Evolutionary conservation across 148 eudicot genomes (phyloP), one percentile per base, ranked within the genome.

Genomic region (Rhododendron simsii): DNA sequence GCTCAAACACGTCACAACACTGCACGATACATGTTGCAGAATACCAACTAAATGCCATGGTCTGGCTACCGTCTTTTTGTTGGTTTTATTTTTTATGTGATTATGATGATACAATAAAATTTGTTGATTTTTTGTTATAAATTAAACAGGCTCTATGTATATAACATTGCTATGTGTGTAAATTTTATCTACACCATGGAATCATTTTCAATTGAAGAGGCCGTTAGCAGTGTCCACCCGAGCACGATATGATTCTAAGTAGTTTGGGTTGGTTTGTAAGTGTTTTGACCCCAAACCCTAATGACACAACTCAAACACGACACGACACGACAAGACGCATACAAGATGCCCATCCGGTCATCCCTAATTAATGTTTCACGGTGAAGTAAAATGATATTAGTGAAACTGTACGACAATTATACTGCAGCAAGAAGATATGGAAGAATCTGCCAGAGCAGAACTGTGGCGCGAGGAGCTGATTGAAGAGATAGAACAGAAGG

Each of bases 401-500:
- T 78, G 41, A 51, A 28, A 14, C 20, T 59, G 50, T 4, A 41
- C n/a, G 28, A 59, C 78, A 13, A 53, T 18, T 37, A 6, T 61
- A 67, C 69, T 78, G 83, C 89, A 95, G 98, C 98, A 95, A 95
- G 98, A 95, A 84, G 93, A 93, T 77, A 93, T 92, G 2, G 98
- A 95, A 86, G 98, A 95, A 87, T 37, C 92, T 41, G 89, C 95
- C 15, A 93, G 98, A 91, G 93, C 94, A 77, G 94, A 82, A 21
- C 79, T 95, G 71, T 94, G 92, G 94, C 90, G 96, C 1, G 98
- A 95, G 85, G 98, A 95, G 91, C 87, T 95, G 78, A 94, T 95
- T 4, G 98, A 95, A 82, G 98, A 94, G 87, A 95, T 95, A 21
- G 98, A 95, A 85, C 94, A 90, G 53, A 95, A 95, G 85, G 95